phyloP scores from a whole-genome alignment of 352 stramenopile genomes.

The Thalassiosira livingstoniorum region DNA sequence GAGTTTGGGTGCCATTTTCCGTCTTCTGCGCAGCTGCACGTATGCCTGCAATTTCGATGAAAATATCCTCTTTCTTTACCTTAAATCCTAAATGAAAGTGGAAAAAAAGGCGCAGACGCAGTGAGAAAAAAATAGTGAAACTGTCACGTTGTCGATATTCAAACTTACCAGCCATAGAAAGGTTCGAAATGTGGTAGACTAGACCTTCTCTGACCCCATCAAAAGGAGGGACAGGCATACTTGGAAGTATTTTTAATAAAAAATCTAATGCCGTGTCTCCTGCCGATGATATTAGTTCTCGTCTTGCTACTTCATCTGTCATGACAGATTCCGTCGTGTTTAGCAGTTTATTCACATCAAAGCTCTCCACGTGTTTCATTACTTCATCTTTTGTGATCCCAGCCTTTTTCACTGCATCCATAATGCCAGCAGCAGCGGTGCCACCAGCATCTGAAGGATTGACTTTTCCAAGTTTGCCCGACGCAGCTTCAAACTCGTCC shows the following conservation, averaged over 20 bases:
- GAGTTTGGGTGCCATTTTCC: conserved; percentile 21
- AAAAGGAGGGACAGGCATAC: conserved; percentile 82
- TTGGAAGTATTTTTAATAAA: conserved; percentile 80
- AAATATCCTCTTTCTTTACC: conserved; percentile 84
- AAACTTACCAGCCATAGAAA: conserved; percentile 84
- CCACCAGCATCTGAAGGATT: conserved; percentile 18
- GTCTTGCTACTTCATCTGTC: conserved; percentile 75
- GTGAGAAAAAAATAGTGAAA: no score
- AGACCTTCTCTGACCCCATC: conserved; percentile 83
- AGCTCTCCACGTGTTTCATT: conserved; percentile 74
- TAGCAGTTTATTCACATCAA: conserved; percentile 81
- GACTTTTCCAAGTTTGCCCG: conserved; percentile 33
- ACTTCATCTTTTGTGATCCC: conserved; percentile 81
- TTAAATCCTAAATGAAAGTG: no score
- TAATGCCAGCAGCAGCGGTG: conserved; percentile 65
- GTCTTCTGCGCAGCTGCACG: conserved; percentile 51
- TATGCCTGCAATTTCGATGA: conserved; percentile 85
- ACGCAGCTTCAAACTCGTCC: conserved; percentile 82
- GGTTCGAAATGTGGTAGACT: conserved; percentile 82
- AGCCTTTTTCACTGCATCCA: conserved; percentile 78
- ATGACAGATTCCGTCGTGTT: conserved; percentile 77
- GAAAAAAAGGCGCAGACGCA: no score
- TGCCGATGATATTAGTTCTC: conserved; percentile 78
- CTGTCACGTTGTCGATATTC: no score
- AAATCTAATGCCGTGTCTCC: conserved; percentile 85